These are phyloP conservation scores for Nothophytophthora sp. DNA, from an alignment of 352 stramenopile genomes.

Conservation along the genomic window DNA sequence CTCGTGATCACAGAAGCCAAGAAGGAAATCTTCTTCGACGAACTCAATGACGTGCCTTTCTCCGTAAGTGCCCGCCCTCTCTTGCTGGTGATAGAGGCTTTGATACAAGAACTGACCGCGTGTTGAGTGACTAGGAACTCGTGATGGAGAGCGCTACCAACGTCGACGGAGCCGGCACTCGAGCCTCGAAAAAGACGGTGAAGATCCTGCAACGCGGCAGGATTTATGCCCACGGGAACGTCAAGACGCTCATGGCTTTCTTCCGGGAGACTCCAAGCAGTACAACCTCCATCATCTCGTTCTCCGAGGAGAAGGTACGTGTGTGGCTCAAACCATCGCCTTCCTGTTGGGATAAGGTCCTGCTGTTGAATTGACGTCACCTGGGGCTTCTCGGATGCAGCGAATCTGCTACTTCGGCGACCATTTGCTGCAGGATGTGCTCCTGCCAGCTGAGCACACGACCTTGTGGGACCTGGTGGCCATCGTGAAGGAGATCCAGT, in stretches of 20 bases:
- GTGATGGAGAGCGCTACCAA: not conserved
- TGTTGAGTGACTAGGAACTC: conserved; percentile 9
- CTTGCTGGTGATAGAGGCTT: not conserved
- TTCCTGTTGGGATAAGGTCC: no score
- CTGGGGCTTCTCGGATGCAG: no score
- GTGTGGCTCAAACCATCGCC: no score
- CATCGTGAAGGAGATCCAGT: conserved; percentile 50
- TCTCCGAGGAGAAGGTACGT: conserved; percentile 17
- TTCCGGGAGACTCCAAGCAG: conserved; percentile 23
- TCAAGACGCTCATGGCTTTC: conserved; percentile 34
- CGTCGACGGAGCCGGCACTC: not conserved
- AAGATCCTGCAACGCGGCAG: conserved; percentile 29
- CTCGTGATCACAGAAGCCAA: conserved; percentile 51
- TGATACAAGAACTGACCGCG: no score
- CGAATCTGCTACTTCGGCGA: conserved; percentile 59
- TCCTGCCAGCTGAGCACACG: conserved; percentile 30
- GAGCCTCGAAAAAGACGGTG: conserved; percentile 26
- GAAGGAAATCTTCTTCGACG: conserved; percentile 59
- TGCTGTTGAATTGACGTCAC: no score
- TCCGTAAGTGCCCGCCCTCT: conserved; percentile 14
- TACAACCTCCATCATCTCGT: conserved; percentile 2
- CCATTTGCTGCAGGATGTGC: conserved; percentile 49
- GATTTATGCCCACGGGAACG: conserved; percentile 51
- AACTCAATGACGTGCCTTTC: conserved; percentile 50
- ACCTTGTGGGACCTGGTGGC: conserved; percentile 47